phyloP scores from a whole-genome alignment of 805 yeast species.

The Wickerhamiella sergipiensis region DNA sequence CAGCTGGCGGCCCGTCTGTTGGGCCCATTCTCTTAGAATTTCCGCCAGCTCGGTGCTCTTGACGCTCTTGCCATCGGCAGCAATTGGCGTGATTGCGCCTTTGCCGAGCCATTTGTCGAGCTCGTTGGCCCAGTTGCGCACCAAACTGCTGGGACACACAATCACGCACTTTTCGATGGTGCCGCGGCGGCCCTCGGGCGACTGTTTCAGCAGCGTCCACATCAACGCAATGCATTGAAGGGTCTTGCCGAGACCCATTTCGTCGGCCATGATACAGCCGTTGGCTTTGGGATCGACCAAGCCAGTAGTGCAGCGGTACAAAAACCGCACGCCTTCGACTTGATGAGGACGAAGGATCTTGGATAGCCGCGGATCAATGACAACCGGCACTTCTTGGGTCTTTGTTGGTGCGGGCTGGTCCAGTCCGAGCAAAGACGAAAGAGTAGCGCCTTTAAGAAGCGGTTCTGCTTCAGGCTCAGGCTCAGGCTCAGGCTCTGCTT shows the following conservation, averaged over 20 bases:
- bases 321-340: conserved; percentile 83
- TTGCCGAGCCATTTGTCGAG: conserved; percentile 89
- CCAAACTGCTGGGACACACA: conserved; percentile 90
- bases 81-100: conserved; percentile 76
- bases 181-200: conserved; percentile 68
- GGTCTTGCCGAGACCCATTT: conserved; percentile 90
- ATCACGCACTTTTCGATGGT: conserved; percentile 83
- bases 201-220: conserved; percentile 86
- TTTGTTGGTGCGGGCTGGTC: conserved; percentile 34
- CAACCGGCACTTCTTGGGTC: conserved; percentile 74
- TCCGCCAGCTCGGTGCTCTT: conserved; percentile 54
- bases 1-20: conserved; percentile 72
- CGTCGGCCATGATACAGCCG: conserved; percentile 98
- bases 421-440: conserved; percentile 73
- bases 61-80: conserved; percentile 76
- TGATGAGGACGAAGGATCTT: conserved; percentile 90
- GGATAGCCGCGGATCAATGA: conserved; percentile 78
- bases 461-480: neutral
- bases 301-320: conserved; percentile 86
- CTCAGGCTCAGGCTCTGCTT: neutral
- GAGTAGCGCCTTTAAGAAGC: conserved; percentile 27
- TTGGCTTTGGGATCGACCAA: conserved; percentile 48
- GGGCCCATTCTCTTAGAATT: conserved; percentile 71
- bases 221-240: conserved; percentile 75
- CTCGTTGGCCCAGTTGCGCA: conserved; percentile 95